phyloP scores from a whole-genome alignment of 176 grass and related monocot species.

The Typha latifolia region DNA sequence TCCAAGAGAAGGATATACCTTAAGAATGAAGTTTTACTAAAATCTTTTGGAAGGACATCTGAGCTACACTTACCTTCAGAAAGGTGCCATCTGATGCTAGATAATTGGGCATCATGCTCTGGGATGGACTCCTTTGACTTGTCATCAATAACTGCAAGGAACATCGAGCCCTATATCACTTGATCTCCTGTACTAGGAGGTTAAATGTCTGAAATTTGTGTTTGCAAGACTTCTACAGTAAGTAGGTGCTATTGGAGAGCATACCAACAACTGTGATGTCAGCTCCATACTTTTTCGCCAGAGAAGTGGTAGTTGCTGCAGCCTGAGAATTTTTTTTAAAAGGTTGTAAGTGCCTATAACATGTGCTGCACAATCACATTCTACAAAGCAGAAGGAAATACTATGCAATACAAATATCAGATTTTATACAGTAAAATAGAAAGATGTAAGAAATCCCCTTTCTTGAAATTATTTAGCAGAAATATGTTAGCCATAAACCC shows the following conservation, averaged over 20 bases:
- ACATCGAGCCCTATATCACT: background rate
- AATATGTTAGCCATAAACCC: too few species aligned
- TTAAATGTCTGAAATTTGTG: too few species aligned
- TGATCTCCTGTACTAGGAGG: background rate
- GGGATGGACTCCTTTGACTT: constrained; percentile 81
- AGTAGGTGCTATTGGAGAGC: background rate
- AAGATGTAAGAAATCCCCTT: too few species aligned
- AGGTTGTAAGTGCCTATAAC: background rate
- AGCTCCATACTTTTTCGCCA: constrained; percentile 95
- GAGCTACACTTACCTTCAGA: constrained; percentile 57
- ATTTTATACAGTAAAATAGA: too few species aligned
- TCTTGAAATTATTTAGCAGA: too few species aligned
- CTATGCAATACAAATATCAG: background rate
- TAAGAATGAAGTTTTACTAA: background rate
- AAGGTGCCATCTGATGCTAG: constrained; percentile 92
- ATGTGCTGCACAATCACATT: background rate
- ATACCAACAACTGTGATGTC: constrained; percentile 93
- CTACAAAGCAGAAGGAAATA: background rate
- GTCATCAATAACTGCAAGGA: constrained; percentile 79
- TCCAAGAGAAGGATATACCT: background rate
- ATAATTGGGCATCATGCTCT: constrained; percentile 86
- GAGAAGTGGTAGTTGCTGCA: constrained; percentile 73
- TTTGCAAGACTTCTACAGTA: background rate
- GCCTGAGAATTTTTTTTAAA: constrained; percentile 30
- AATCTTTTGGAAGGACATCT: background rate